A percentile compares a stretch with the other conserved stretches of the same genome.
Evolutionary conservation across 371 early-diverging fungal species (phyloP).

Genomic region (Parasitella parasitica): DNA sequence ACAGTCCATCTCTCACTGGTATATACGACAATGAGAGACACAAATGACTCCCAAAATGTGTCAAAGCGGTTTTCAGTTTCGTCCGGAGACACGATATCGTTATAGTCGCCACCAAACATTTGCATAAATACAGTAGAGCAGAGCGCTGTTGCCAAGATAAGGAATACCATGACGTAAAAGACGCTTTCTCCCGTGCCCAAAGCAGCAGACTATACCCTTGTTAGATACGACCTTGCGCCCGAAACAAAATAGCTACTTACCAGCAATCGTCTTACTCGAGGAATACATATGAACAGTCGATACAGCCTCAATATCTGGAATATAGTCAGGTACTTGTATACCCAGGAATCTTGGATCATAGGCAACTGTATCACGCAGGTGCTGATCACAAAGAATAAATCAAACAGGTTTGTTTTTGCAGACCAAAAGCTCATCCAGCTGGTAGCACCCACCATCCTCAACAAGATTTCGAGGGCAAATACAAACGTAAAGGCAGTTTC

Average conservation of each 20-base stretch:
- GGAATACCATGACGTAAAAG: conserved; percentile 41
- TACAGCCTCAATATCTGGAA: conserved; percentile 55
- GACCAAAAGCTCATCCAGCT: conserved; percentile 55
- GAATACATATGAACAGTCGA: conserved; percentile 56
- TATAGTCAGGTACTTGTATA: conserved; percentile 55
- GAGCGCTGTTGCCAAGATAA: conserved; percentile 40
- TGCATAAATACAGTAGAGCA: conserved; percentile 49
- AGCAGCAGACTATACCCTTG: conserved; percentile 28
- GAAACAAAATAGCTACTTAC: conserved; percentile 24
- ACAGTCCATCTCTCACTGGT: conserved; percentile 65
- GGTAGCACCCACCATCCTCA: conserved; percentile 49
- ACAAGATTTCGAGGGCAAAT: conserved; percentile 51
- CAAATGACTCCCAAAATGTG: conserved; percentile 48
- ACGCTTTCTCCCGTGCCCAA: conserved; percentile 52
- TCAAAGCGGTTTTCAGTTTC: conserved; percentile 39
- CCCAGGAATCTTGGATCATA: conserved; percentile 45
- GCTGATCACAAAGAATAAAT: conserved; percentile 50
- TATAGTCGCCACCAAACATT: conserved; percentile 50
- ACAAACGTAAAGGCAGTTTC: conserved; percentile 55
- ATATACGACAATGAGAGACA: conserved; percentile 55
- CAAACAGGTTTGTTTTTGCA: conserved; percentile 45
- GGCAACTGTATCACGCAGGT: conserved; percentile 59
- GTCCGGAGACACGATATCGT: conserved; percentile 9
- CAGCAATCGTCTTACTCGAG: conserved; percentile 51
- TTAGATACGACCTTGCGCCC: background rate